phyloP scores from a whole-genome alignment of 75 land plant species.

The Picea sitchensis region DNA sequence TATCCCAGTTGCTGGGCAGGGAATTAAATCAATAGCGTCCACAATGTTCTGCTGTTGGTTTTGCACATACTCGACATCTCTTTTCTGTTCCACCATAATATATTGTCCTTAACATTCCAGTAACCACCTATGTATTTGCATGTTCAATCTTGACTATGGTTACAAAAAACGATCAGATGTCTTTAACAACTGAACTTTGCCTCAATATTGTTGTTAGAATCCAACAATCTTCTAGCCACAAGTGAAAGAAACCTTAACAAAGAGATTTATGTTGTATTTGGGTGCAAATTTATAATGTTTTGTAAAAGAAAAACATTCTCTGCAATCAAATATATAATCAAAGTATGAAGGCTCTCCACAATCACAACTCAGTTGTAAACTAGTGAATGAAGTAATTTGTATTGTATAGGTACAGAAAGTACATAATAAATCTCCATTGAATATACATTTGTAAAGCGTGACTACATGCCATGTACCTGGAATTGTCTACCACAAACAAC shows the following conservation, averaged over 20 bases:
- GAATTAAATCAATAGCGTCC: constrained; percentile 86
- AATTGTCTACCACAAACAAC: background rate
- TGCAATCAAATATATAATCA: constrained; percentile 11
- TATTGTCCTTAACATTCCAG: background rate
- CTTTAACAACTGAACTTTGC: constrained; percentile 22
- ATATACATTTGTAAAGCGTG: background rate
- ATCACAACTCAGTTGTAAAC: background rate
- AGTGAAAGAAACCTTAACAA: constrained; percentile 62
- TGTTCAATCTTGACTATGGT: background rate
- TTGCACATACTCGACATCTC: constrained; percentile 60
- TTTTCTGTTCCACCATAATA: constrained; percentile 41
- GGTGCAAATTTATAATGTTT: constrained; percentile 55
- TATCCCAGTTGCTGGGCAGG: constrained; percentile 40
- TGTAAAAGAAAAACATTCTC: constrained; percentile 81
- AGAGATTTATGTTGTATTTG: constrained; percentile 60
- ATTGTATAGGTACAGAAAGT: background rate
- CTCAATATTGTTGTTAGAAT: constrained; percentile 63
- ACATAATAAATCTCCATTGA: background rate
- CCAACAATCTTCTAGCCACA: constrained; percentile 75
- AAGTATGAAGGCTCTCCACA: background rate
- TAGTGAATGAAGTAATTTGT: background rate
- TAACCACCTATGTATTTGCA: background rate
- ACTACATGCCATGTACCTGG: background rate
- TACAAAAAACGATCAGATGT: background rate
- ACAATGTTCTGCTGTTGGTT: constrained; percentile 90